Conservation (phyloP, 495 filamentous ascomycete species). For the Lasiosphaeria hispida region DNA sequence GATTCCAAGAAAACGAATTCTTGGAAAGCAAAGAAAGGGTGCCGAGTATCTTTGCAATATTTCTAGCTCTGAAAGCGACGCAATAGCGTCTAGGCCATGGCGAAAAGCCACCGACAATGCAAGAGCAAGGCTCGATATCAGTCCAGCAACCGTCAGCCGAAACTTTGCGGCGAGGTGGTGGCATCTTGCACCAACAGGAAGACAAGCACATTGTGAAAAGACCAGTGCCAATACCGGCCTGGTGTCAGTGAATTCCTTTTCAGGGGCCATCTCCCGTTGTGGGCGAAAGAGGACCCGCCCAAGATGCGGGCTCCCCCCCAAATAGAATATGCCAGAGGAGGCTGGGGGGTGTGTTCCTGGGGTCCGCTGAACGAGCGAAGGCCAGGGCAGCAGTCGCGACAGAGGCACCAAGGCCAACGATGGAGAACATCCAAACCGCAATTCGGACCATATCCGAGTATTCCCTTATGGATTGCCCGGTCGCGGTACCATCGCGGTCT, state of each 20-base stretch:
- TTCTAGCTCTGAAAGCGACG: neutral
- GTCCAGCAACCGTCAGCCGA: slow-evolving; percentile 28
- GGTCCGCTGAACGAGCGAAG: slow-evolving; percentile 5
- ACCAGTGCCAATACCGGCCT: slow-evolving; percentile 26
- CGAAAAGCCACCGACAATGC: slow-evolving; percentile 25
- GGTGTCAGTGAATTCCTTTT: neutral
- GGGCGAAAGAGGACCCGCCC: slow-evolving; percentile 17
- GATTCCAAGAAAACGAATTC: slow-evolving; percentile 59
- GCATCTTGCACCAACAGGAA: slow-evolving; percentile 16
- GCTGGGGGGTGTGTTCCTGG: neutral
- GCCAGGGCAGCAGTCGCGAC: slow-evolving; percentile 23
- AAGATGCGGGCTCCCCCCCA: slow-evolving; percentile 30
- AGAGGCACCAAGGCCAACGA: slow-evolving; percentile 37
- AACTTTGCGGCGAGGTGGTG: slow-evolving; percentile 30
- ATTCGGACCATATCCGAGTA: slow-evolving; percentile 40
- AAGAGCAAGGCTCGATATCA: slow-evolving; percentile 32
- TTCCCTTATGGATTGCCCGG: slow-evolving; percentile 43
- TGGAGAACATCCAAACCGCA: slow-evolving; percentile 29
- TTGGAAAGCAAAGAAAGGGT: slow-evolving; percentile 46
- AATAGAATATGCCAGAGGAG: slow-evolving; percentile 6
- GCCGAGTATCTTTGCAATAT: neutral
- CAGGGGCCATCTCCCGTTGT: no score
- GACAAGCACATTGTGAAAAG: slow-evolving; percentile 27
- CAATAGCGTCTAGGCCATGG: slow-evolving; percentile 22
- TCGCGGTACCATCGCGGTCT: slow-evolving; percentile 55